phyloP scores from a whole-genome alignment of 139 green algal species.

The Tetraselmis striata region DNA sequence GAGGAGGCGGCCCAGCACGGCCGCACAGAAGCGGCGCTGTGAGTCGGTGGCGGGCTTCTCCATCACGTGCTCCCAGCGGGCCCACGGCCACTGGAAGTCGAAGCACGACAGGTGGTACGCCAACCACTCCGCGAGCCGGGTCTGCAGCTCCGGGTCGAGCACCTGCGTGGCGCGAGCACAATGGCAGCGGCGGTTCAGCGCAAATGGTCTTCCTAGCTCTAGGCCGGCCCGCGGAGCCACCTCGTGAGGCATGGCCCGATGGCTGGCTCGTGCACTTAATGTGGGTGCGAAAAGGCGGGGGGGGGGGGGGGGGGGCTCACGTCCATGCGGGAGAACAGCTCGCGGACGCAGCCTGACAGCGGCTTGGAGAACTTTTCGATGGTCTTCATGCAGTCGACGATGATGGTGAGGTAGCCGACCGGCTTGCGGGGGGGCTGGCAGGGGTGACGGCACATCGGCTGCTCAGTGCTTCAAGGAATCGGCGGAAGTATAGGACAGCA shows the following conservation, averaged over 20 bases:
- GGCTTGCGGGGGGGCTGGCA: slow-evolving; percentile 49
- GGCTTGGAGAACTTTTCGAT: slow-evolving; percentile 20
- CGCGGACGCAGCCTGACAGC: slow-evolving; percentile 14
- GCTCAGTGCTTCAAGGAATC: too few relatives aligned
- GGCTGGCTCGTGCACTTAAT: too few relatives aligned
- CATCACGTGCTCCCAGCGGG: slow-evolving; percentile 61
- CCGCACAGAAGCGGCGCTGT: slow-evolving; percentile 58
- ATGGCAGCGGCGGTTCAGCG: too few relatives aligned
- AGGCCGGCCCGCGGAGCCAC: too few relatives aligned
- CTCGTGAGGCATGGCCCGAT: too few relatives aligned
- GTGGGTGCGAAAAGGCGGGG: too few relatives aligned
- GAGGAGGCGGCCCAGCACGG: slow-evolving; percentile 55
- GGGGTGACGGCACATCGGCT: too few relatives aligned
- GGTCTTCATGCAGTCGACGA: slow-evolving; percentile 45
- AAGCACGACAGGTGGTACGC: slow-evolving; percentile 87
- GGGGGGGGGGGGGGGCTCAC: neutral
- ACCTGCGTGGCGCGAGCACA: too few relatives aligned
- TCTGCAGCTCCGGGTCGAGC: slow-evolving; percentile 64
- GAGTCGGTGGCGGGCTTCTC: slow-evolving; percentile 50
- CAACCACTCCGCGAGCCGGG: slow-evolving; percentile 71
- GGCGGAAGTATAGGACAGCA: too few relatives aligned
- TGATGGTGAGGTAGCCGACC: slow-evolving; percentile 75
- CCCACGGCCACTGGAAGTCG: slow-evolving; percentile 86
- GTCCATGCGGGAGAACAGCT: slow-evolving; percentile 13
- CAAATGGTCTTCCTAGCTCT: too few relatives aligned